Base-by-base conservation (phyloP, 805 yeast genomes). In the Kuraishia piskuri region DNA sequence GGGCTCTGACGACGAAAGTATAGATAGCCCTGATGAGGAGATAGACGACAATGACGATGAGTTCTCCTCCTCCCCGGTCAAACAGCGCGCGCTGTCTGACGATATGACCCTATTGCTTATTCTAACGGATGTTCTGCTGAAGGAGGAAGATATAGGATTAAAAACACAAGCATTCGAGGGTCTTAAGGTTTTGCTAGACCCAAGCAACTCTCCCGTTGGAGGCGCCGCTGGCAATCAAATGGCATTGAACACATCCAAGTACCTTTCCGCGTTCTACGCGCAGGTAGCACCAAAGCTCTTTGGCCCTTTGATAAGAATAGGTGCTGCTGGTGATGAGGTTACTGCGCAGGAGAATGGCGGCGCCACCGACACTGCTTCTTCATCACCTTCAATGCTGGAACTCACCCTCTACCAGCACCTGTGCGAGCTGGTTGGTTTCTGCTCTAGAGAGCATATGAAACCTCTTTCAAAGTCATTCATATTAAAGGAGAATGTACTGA, bases 81-180 rank as follows among this genome's bases (percentile, higher is more conserved):
- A 23, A 46, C 55, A 52, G 14, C 22, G 44, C 23, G 67, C 78
- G 9, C 19, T 51, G 37, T 72, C 79, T 0, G 77, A 76, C 53
- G 89, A 86, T 58, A 79, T 83, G 78, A 76, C 85, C 0, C 64
- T 87, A 50, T 68, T 84, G 22, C 61, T 70, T 6, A 74, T 82
- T 7, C 67, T 90, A 37, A 75, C 85, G 0, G 76, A 81, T 40
- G 75, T 90, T 19, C 65, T 91, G 6, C 65, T 83, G 2, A 75
- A 78, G 21, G 95, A 87, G 55, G 70, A 73, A 10, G 83, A 83
- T 57, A 78, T 84, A 4, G 95, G 96, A 0, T 68, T 90, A 51
- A 84, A 86, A 62, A 80, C 87, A 6, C 97, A 90, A 65, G 86
- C 91, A 0, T 83, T 80, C 57, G 97, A 90, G 67, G 96, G 96